These are phyloP conservation scores for Apiospora arundinis DNA, from an alignment of 2,329 filamentous ascomycete genomes.

Conservation along the genomic window DNA sequence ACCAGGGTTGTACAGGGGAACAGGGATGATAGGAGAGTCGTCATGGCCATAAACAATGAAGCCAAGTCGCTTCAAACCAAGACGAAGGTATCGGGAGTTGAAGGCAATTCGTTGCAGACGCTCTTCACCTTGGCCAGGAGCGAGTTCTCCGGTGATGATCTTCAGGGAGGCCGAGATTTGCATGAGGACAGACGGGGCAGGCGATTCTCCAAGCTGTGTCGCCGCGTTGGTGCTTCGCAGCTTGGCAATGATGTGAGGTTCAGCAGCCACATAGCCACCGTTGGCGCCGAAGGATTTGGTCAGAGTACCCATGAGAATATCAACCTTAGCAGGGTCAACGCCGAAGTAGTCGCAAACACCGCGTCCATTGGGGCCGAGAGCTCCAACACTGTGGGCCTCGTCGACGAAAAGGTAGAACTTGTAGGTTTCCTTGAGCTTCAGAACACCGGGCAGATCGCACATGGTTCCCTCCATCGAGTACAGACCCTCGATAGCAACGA, in stretches of 20 bases:
- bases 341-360: slow-evolving; percentile 98
- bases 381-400: slow-evolving; percentile 95
- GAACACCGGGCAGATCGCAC: slow-evolving; percentile 91
- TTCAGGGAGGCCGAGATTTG: slow-evolving; percentile 88
- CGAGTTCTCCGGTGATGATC: slow-evolving; percentile 87
- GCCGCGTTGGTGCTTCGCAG: slow-evolving; percentile 85
- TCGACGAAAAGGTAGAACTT: slow-evolving; percentile 97
- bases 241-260: slow-evolving; percentile 92
- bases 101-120: slow-evolving; percentile 94
- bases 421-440: slow-evolving; percentile 91
- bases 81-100: slow-evolving; percentile 97
- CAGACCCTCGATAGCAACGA: slow-evolving; percentile 93
- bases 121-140: slow-evolving; percentile 92
- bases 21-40: slow-evolving; percentile 94
- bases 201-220: slow-evolving; percentile 85
- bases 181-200: slow-evolving; percentile 84
- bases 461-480: slow-evolving; percentile 99
- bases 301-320: slow-evolving; percentile 97
- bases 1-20: slow-evolving; percentile 96
- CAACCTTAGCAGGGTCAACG: slow-evolving; percentile 84
- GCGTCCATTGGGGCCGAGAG: slow-evolving; percentile 84
- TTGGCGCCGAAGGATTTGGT: slow-evolving; percentile 99
- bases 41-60: slow-evolving; percentile 98
- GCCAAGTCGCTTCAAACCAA: slow-evolving; percentile 94
- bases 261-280: slow-evolving; percentile 90